Conservation (phyloP, 2,329 filamentous ascomycete species). For the Fusarium redolens region DNA sequence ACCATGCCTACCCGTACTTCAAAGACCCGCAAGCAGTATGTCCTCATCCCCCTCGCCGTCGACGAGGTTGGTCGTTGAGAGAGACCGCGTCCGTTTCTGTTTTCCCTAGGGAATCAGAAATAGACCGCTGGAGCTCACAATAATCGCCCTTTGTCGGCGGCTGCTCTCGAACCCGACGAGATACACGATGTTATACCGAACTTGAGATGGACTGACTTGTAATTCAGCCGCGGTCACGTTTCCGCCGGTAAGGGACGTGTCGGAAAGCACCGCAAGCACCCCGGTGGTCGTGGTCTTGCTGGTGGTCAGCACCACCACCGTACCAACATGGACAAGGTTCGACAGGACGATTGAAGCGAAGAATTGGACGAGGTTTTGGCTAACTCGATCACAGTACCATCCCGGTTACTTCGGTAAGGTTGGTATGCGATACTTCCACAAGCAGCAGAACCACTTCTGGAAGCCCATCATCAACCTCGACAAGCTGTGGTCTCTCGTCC, state of each 20-base stretch:
- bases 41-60: conserved; percentile 48
- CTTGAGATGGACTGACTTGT: conserved; percentile 44
- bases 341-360: conserved; percentile 60
- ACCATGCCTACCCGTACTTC: conserved; percentile 79
- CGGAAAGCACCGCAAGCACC: conserved; percentile 98
- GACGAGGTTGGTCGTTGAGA: conserved; percentile 39
- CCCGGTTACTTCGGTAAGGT: conserved; percentile 99
- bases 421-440: conserved; percentile 97
- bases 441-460: conserved; percentile 95
- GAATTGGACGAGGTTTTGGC: conserved; percentile 27
- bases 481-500: conserved; percentile 98
- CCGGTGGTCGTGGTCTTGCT: conserved; percentile 86
- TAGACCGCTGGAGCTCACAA: conserved; percentile 35
- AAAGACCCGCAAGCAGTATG: conserved; percentile 84
- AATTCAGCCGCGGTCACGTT: conserved; percentile 89
- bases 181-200: conserved; percentile 10
- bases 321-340: conserved; percentile 77
- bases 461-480: conserved; percentile 99
- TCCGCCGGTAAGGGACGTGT: conserved; percentile 98
- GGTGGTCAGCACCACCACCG: conserved; percentile 95
- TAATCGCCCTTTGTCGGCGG: conserved; percentile 36
- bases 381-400: conserved; percentile 75
- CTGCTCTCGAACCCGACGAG: conserved; percentile 18
- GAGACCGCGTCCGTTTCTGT: conserved; percentile 19
- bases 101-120: background rate